Percentiles rank a stretch among this genome's conserved stretches.
These are phyloP conservation scores for Plantago lanceolata DNA, from an alignment of 305 asterid genomes.

Conservation along the genomic window DNA sequence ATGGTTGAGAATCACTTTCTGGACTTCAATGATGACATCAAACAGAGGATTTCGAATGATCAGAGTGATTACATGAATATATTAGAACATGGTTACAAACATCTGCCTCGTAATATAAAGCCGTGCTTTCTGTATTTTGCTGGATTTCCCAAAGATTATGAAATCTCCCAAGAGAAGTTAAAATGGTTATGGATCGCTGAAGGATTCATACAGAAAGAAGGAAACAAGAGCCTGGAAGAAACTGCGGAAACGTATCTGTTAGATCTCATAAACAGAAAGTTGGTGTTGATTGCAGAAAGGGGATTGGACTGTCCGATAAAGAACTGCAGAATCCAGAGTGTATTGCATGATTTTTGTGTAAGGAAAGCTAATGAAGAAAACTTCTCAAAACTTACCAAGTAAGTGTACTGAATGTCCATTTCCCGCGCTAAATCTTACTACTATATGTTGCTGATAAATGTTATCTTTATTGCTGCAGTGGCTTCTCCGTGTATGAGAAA, in stretches of 20 bases:
- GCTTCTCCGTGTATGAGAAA: neutral
- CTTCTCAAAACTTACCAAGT: neutral
- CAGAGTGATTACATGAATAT: slow-evolving; percentile 10
- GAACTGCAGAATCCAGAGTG: slow-evolving; percentile 3
- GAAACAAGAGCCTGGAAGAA: slow-evolving; percentile 3
- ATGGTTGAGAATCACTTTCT: neutral
- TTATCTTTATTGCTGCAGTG: neutral
- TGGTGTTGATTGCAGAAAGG: slow-evolving; percentile 19
- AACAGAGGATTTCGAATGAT: neutral
- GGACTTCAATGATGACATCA: neutral
- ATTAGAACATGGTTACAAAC: slow-evolving; percentile 28
- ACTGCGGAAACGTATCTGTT: slow-evolving; percentile 11
- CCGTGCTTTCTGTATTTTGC: slow-evolving; percentile 40
- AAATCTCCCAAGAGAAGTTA: slow-evolving; percentile 16
- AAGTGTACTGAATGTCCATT: neutral
- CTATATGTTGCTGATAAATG: neutral
- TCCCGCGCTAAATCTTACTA: neutral
- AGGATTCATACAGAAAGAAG: slow-evolving; percentile 19
- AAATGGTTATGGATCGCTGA: slow-evolving; percentile 26
- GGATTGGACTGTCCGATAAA: neutral
- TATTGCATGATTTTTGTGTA: neutral
- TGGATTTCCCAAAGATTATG: slow-evolving; percentile 23
- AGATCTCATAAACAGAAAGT: slow-evolving; percentile 21
- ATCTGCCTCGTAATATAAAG: slow-evolving; percentile 18
- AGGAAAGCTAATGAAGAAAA: neutral